Evolutionary conservation across 495 filamentous ascomycete species (phyloP), one percentile per base, ranked within the genome.

Genomic region (Lophiotrema nucula): DNA sequence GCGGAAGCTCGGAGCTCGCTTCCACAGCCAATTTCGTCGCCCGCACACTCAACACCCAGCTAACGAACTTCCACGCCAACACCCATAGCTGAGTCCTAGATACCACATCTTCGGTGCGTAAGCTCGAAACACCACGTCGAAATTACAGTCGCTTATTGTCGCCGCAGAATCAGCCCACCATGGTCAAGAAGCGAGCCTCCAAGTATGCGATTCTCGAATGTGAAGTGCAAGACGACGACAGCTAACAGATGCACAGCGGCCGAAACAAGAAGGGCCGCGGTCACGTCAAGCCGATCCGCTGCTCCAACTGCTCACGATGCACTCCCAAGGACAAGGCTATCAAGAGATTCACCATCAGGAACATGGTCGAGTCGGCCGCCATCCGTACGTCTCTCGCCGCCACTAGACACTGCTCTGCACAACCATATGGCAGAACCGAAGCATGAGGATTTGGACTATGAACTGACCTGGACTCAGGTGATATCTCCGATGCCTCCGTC

Each of bases 271-370:
- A 96, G 77, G 93, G 93, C 75, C 89, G 93, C 75, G 93, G 93
- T 78, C 93, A 98, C 82, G 92, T 96, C 76, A 97, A 96, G 85
- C 93, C 93, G 65, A 96, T 99, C 78, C 88, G 93, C 71, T 99
- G 93, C 89, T 95, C 89, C 81, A 99, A 99, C 88, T 99, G 93
- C 87, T 95, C 91, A 73, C 86, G 93, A 83, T 99, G 93, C 87
- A 93, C 88, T 37, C 93, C 93, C 73, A 99, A 99, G 86, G 93
- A 99, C 74, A 99, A 99, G 87, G 95, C 93, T 69, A 97, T 99
- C 83, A 99, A 99, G 91, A 84, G 93, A 79, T 99, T 99, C 84
- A 99, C 93, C 76, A 97, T 99, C 85, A 87, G 93, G 76, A 98
- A 98, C 86, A 98, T 98, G 95, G 93, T 99, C 65, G 93, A 99